Base-by-base conservation (phyloP, 306 rosid genomes). In the Vigna trinervia region DNA sequence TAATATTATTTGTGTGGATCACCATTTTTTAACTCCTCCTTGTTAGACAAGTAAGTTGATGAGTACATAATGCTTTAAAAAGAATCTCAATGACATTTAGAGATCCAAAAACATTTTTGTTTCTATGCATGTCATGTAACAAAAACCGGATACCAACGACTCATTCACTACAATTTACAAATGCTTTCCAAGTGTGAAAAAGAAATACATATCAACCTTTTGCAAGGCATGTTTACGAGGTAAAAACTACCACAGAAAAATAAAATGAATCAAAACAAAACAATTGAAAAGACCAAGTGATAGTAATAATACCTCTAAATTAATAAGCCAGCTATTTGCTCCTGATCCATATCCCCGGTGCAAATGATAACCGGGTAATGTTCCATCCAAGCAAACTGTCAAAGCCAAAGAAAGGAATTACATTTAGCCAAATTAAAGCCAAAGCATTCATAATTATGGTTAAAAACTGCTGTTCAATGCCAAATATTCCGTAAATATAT, bases 331-430 rank as follows among this genome's bases (percentile, higher is more conserved):
- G 72, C 87, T 90, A 65, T 89, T 85, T 62, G 94, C 81, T 80
- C 99, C 98, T 15, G 96, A 90, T 52, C 99, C 99, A 66, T 73
- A 85, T 76, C 99, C 99, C 19, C 87, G 87, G 81, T 95, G 90
- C 80, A 84, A 76, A 83, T 95, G 98, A 82, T 91, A 95, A 36
- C 92, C 99, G 0, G 98, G 99, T 85, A 92, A 84, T 23, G 98
- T 88, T 78, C 99, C 99, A 86, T 95, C 99, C 90, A 87, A 82
- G 86, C 99, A 95, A 8, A 95, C 98, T 95, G 88, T 70, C 63
- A 86, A 41, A 56, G 53, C 11, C 15, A 76, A 76, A 76, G 13
- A 51, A 53, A 61, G 12, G 5, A 45, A 38, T 12, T 14, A 56
- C 43, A 78, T 28, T 60, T 71, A 43, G 61, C 77, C 73, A 76